Evolutionary conservation across 257 asterid genomes (phyloP).

Genomic region (Coffea canephora): DNA sequence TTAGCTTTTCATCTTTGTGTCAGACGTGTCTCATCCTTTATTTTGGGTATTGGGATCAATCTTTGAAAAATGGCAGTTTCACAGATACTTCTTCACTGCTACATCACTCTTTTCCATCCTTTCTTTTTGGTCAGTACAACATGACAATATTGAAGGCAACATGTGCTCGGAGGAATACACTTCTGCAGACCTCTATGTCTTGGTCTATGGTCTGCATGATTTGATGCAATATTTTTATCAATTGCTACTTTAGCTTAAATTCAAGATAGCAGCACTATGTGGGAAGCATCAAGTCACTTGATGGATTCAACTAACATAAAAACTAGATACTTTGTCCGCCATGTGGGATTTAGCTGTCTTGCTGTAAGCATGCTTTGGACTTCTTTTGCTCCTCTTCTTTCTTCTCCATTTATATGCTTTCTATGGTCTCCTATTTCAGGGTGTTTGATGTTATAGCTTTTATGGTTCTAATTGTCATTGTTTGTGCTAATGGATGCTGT

Average conservation of each 20-base stretch:
- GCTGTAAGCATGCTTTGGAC: not conserved
- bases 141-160: not conserved
- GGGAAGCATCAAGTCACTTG: not conserved
- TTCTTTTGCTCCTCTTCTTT: not conserved
- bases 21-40: not conserved
- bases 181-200: not conserved
- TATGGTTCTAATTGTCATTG: not conserved
- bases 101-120: not conserved
- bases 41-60: not conserved
- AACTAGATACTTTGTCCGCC: not conserved
- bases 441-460: not conserved
- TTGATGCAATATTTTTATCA: not conserved
- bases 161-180: not conserved
- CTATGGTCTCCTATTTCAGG: not conserved
- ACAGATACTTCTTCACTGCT: not conserved
- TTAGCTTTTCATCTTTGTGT: not conserved
- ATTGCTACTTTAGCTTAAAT: not conserved
- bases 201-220: not conserved
- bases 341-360: not conserved
- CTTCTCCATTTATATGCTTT: not conserved
- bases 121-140: not conserved
- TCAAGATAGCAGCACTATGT: not conserved
- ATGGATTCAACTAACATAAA: not conserved
- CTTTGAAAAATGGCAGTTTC: not conserved
- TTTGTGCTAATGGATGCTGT: not conserved